phyloP scores from a whole-genome alignment of 169 alveolate species.

The Plasmodium gonderi region DNA sequence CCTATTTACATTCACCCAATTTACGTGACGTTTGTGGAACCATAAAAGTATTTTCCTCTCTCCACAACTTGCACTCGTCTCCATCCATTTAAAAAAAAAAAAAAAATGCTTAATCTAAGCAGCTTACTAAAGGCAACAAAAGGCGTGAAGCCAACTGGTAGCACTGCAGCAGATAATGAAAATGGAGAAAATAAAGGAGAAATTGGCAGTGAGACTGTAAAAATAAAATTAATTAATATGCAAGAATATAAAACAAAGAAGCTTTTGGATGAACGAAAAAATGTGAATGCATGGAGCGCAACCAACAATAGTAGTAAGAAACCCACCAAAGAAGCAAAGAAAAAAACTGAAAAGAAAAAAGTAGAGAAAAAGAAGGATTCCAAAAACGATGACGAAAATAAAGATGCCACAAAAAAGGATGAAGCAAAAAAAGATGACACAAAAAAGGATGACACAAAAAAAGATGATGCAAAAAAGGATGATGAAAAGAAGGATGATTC shows the following conservation, averaged over 20 bases:
- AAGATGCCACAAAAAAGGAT: background rate
- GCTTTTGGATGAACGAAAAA: conserved; percentile 55
- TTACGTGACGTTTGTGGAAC: too few relatives aligned
- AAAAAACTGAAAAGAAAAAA: conserved; percentile 13
- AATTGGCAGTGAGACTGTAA: conserved; percentile 10
- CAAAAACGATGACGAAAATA: background rate
- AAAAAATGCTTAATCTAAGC: conserved; percentile 38
- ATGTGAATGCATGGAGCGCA: conserved; percentile 66
- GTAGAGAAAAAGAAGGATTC: conserved; percentile 7
- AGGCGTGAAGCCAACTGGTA: background rate
- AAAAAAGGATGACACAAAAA: background rate
- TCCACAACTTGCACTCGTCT: background rate
- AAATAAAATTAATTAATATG: conserved; percentile 56
- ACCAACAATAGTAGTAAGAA: background rate
- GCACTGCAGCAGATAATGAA: conserved; percentile 15
- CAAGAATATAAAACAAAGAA: conserved; percentile 73
- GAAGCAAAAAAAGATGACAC: background rate
- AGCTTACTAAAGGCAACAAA: conserved; percentile 47
- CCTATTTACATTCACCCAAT: too few relatives aligned
- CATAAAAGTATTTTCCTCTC: background rate
- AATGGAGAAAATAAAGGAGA: conserved; percentile 15
- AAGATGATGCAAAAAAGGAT: background rate
- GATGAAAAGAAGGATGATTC: background rate
- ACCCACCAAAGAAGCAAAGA: background rate
- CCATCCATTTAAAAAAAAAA: background rate